phyloP scores from a whole-genome alignment of 2,329 filamentous ascomycete genomes.

The Pestalotiopsis fici region DNA sequence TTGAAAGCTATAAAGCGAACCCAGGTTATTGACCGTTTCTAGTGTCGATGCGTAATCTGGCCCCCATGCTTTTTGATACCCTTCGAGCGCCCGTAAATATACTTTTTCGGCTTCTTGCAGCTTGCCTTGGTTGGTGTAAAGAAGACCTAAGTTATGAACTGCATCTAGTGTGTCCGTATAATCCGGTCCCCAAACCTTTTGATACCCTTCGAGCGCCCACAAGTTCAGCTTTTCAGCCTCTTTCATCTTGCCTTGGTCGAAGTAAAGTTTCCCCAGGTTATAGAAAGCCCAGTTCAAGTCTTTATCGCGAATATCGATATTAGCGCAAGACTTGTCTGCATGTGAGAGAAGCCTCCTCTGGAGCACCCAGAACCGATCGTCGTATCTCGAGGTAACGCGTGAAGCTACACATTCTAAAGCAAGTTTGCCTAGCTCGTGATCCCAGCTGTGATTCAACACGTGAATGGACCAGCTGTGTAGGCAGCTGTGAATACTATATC shows the following conservation, averaged over 20 bases:
- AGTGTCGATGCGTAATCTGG: too few species aligned
- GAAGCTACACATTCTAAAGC: constrained; percentile 15
- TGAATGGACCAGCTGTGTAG: constrained; percentile 23
- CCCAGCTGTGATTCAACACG: constrained; percentile 16
- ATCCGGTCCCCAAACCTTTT: constrained; percentile 6
- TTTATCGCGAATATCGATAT: constrained; percentile 8
- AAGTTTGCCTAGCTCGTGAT: constrained; percentile 12
- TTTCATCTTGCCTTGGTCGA: constrained; percentile 18
- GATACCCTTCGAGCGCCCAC: background rate
- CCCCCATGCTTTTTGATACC: too few species aligned
- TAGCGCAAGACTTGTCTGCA: constrained; percentile 2
- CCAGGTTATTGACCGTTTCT: too few species aligned
- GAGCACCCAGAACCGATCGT: constrained; percentile 14
- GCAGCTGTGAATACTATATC: constrained; percentile 26
- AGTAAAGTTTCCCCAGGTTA: constrained; percentile 18
- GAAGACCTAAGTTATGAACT: background rate
- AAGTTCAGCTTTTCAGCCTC: constrained; percentile 24
- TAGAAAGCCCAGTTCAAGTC: constrained; percentile 12
- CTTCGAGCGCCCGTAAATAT: too few species aligned
- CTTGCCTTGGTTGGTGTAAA: too few species aligned
- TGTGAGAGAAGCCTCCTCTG: constrained; percentile 18
- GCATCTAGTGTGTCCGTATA: constrained; percentile 6
- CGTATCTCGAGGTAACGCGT: constrained; percentile 10
- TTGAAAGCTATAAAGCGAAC: background rate
- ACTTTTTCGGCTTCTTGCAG: too few species aligned